phyloP scores from a whole-genome alignment of 228 moss, liverwort and hornwort genomes.

The Sphagnum fallax region DNA sequence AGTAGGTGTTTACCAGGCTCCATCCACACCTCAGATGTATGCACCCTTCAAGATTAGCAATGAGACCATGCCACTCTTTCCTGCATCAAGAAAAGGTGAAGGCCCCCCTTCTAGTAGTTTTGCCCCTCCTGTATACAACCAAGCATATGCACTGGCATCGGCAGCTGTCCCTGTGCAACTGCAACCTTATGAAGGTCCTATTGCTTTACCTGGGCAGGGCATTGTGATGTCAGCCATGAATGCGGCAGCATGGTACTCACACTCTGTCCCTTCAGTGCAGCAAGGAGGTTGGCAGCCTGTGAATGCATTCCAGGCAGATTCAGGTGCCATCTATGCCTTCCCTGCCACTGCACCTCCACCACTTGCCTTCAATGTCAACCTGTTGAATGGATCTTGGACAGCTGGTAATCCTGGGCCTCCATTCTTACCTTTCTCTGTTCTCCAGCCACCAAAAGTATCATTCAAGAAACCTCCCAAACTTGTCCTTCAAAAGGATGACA shows the following conservation, averaged over 20 bases:
- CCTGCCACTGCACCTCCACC: conserved; percentile 14
- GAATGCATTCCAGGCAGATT: conserved; percentile 18
- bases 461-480: conserved; percentile 50
- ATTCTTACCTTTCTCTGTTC: conserved; percentile 36
- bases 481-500: conserved; percentile 36
- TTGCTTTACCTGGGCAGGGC: conserved; percentile 15
- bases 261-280: background rate
- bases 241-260: conserved; percentile 13
- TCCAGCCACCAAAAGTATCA: conserved; percentile 34
- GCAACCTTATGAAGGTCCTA: conserved; percentile 21
- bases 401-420: conserved; percentile 21
- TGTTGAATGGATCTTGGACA: conserved; percentile 20
- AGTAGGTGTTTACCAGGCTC: conserved; percentile 6
- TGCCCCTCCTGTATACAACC: conserved; percentile 17
- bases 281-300: conserved; percentile 25
- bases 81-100: conserved; percentile 30
- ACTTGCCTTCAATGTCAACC: conserved; percentile 16
- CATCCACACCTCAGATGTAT: conserved; percentile 3
- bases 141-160: conserved; percentile 22
- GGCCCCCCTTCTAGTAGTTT: conserved; percentile 6
- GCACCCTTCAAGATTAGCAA: conserved; percentile 9
- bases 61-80: conserved; percentile 17
- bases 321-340: conserved; percentile 27
- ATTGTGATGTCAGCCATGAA: conserved; percentile 25
- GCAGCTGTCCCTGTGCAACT: conserved; percentile 21